Percentiles rank a stretch among this genome's conserved stretches.
phyloP scores from a whole-genome alignment of 2,329 filamentous ascomycete genomes.

The Xylaria sp. region DNA sequence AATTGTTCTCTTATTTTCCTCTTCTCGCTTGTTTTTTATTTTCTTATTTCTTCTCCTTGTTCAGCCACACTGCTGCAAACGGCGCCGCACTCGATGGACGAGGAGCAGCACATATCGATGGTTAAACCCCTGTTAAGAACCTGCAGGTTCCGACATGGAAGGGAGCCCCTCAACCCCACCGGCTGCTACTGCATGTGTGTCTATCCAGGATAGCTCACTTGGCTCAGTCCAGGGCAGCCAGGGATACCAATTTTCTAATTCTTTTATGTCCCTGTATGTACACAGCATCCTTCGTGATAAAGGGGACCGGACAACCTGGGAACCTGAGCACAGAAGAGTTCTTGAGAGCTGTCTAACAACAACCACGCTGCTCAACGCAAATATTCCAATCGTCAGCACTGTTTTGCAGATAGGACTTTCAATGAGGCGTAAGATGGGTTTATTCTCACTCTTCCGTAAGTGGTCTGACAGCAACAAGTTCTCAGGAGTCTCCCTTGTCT shows the following conservation, averaged over 20 bases:
- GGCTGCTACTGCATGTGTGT: conserved; percentile 7
- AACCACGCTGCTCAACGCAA: not conserved
- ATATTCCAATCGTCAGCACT: not conserved
- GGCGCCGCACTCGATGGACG: conserved; percentile 7
- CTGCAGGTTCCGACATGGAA: conserved; percentile 16
- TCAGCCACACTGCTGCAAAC: conserved; percentile 11
- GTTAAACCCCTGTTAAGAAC: conserved; percentile 13
- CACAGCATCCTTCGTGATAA: not conserved
- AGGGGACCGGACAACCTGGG: not conserved
- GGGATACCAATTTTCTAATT: not conserved
- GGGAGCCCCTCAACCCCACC: conserved; percentile 18
- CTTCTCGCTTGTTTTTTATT: too few relatives aligned
- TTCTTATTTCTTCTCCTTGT: not conserved
- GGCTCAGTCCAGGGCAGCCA: not conserved
- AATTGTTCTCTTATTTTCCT: conserved; percentile 10
- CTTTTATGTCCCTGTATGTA: too few relatives aligned
- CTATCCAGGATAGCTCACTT: not conserved
- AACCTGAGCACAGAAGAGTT: too few relatives aligned
- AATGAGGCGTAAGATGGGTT: not conserved
- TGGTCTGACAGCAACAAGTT: conserved; percentile 20
- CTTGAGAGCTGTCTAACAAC: not conserved
- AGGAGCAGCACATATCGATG: conserved; percentile 10
- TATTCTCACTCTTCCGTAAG: conserved; percentile 12
- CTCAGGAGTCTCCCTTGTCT: conserved; percentile 1
- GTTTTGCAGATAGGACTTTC: not conserved